Evolutionary conservation across 1,284 basidiomycete species (phyloP), one percentile per base, ranked within the genome.

Genomic region (Irpex sp.): DNA sequence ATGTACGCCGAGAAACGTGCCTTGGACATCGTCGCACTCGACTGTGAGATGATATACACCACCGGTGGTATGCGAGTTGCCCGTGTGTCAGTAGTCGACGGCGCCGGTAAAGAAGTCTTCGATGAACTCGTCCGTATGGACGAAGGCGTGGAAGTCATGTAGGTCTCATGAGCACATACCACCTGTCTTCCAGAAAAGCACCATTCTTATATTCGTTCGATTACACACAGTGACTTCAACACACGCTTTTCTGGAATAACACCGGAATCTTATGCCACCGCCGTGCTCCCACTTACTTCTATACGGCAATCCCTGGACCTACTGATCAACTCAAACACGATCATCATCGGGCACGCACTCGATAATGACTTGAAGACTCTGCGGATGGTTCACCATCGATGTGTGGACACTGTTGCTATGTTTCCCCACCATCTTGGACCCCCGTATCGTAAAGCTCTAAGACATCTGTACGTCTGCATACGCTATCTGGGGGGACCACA

Each of bases 41-140:
- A 96, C 73, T 96, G 91, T 71, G 95, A 98, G 73, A 94, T 97
- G 91, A 82, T 96, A 28, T 94, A 93, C 74, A 92, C 93, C 0
- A 95, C 94, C 0, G 90, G 89, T 5, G 95, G 95, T 0, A 85
- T 93, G 79, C 85, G 88, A 23, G 84, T 96, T 6, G 95, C 93
- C 4, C 84, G 95, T 5, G 86, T 96, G 1, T 96, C 94, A 0
- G 83, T 95, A 4, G 85, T 97, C 1, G 89, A 95, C 68, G 86
- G 86, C 7, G 73, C 80, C 0, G 94, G 93, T 0, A 75, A 77
- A 19, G 77, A 85, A 59, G 80, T 96, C 0, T 87, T 95, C 58
- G 95, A 98, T 71, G 84, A 96, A 71, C 74, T 92, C 45, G 85
- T 96, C 19, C 80, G 84, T 48, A 91, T 93, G 82, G 88, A 88